Base-by-base conservation (phyloP, 2,329 filamentous ascomycete species). In the Cladosporium phlei region DNA sequence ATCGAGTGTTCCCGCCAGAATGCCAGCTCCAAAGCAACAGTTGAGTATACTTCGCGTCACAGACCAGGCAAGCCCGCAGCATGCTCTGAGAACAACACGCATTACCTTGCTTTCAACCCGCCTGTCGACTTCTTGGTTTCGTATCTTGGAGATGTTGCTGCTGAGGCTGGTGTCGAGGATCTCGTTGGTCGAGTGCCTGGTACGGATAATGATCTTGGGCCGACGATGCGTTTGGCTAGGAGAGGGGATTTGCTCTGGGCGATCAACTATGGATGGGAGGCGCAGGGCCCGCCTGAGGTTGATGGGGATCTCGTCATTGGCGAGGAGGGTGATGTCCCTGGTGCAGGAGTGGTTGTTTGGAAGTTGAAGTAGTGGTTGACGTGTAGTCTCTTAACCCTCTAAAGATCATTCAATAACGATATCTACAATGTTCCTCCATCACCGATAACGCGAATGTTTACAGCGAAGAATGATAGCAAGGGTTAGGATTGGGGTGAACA, bases 101-200 rank as follows among this genome's bases (percentile, higher is more conserved):
- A 55, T 22, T 56, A 57, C 27, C 42, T 57, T 12, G 55, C 47
- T 1, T 57, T 57, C 46, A 56, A 56, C 10, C 53, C 55, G 5
- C 49, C 53, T 1, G 45, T 46, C 5, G 52, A 57, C 2, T 44
- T 56, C 5, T 47, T 57, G 4, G 40, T 57, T 2, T 38, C 52
- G 5, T 56, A 57, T 37, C 29, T 57, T 3, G 54, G 55, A 11
- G 51, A 56, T 33, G 46, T 52, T 17, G 54, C 54, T 28, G 45
- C 34, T 4, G 37, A 29, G 14, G 51, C 47, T 19, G 54, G 52
- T 5, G 46, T 58, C 19, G 30, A 45, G 17, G 55, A 54, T 40
- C 17, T 55, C 8, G 27, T 45, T 19, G 55, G 52, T 2, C 34
- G 54, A n/a, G 16, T 14, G 12, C 51, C 50, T 8, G 33, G 28